A percentile compares a stretch with the other conserved stretches of the same genome.
These are phyloP conservation scores for Parafenestella ontariensis DNA, from an alignment of 2,329 filamentous ascomycete species.

Conservation along the genomic window DNA sequence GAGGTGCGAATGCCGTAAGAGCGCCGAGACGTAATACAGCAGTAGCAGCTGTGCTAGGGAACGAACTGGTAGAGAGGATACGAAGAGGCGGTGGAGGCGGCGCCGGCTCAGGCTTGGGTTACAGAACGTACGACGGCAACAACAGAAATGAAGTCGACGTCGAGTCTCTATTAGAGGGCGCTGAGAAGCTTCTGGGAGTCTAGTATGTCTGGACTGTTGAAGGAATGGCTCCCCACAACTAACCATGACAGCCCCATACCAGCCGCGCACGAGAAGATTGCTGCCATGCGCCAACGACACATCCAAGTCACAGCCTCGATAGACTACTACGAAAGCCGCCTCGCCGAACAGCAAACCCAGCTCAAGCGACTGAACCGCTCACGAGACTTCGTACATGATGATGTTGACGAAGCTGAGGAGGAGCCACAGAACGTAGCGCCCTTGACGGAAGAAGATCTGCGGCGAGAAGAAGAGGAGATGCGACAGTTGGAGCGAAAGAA, in stretches of 20 bases:
- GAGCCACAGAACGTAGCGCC: constrained; percentile 52
- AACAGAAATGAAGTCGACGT: constrained; percentile 80
- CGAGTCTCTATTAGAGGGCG: constrained; percentile 81
- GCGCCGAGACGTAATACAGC: constrained; percentile 77
- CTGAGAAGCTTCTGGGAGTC: constrained; percentile 87
- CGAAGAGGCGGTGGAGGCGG: constrained; percentile 64
- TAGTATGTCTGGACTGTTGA: constrained; percentile 64
- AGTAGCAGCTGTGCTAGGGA: constrained; percentile 87
- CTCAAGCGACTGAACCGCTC: constrained; percentile 73
- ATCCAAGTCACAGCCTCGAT: constrained; percentile 75
- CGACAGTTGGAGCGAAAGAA: constrained; percentile 69
- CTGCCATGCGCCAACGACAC: constrained; percentile 73
- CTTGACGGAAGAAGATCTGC: constrained; percentile 73
- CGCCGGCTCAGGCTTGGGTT: constrained; percentile 58
- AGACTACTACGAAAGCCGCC: constrained; percentile 79
- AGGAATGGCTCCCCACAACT: neutral
- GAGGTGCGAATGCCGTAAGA: constrained; percentile 53
- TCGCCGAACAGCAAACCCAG: constrained; percentile 77
- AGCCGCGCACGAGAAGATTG: constrained; percentile 79
- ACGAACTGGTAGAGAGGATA: constrained; percentile 84
- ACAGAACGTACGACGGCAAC: constrained; percentile 51
- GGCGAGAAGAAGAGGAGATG: constrained; percentile 73
- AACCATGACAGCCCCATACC: constrained; percentile 66
- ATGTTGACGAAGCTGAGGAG: constrained; percentile 54
- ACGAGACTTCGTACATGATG: constrained; percentile 64